These are phyloP conservation scores for Camelina neglecta DNA, from an alignment of 345 rosid species.

Conservation along the genomic window DNA sequence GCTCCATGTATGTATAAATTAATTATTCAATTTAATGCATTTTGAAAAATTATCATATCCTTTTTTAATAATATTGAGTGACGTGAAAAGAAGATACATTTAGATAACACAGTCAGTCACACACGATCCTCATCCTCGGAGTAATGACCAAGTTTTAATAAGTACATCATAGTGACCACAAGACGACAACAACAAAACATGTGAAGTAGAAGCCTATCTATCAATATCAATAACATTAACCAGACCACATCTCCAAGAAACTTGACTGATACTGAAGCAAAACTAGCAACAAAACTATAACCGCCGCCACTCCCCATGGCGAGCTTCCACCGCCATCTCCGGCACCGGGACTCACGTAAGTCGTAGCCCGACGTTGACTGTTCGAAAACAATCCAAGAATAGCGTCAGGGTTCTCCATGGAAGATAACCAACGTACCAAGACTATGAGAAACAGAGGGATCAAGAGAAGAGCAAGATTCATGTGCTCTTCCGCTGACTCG, in stretches of 20 bases:
- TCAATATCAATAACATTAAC: conserved; percentile 2
- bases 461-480: conserved; percentile 63
- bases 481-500: conserved; percentile 59
- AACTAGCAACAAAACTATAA: conserved; percentile 72
- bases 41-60: neutral
- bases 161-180: conserved; percentile 8
- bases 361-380: conserved; percentile 50
- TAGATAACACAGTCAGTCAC: conserved; percentile 15
- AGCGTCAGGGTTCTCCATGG: conserved; percentile 63
- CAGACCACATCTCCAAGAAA: conserved; percentile 71
- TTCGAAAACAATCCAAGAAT: conserved; percentile 56
- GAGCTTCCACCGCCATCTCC: conserved; percentile 78
- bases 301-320: conserved; percentile 94
- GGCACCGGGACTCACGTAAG: conserved; percentile 55
- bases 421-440: conserved; percentile 67
- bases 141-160: neutral
- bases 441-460: conserved; percentile 60
- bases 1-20: neutral
- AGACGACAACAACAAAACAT: conserved; percentile 2
- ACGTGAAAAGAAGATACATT: neutral
- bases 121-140: conserved; percentile 27
- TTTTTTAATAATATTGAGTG: neutral
- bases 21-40: neutral
- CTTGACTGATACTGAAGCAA: conserved; percentile 74
- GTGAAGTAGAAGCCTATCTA: neutral